phyloP scores from a whole-genome alignment of 208 protist genomes.

The Naegleria lovaniensis region DNA sequence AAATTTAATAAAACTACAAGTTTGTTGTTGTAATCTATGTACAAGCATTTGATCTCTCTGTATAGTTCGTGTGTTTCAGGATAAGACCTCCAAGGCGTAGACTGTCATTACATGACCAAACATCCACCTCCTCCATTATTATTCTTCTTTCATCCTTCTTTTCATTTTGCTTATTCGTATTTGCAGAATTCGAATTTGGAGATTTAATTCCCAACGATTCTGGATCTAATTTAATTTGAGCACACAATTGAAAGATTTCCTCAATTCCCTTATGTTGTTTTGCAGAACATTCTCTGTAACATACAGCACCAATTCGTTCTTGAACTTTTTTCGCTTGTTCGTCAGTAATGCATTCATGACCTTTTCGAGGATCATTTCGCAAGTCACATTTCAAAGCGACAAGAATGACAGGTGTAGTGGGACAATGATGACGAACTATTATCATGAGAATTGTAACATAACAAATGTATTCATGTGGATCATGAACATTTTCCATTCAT shows the following conservation, averaged over 20 bases:
- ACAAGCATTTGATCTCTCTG: background rate
- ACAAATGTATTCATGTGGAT: no score
- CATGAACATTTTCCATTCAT: background rate
- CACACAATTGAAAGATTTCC: constrained; percentile 4
- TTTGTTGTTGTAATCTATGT: background rate
- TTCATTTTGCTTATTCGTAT: background rate
- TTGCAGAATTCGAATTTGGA: background rate
- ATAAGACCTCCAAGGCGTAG: no score
- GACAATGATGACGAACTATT: constrained; percentile 56
- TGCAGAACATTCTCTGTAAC: constrained; percentile 82
- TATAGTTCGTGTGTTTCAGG: no score
- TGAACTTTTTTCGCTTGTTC: constrained; percentile 52
- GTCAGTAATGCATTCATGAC: constrained; percentile 44
- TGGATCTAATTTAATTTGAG: background rate
- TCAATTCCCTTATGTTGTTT: constrained; percentile 42
- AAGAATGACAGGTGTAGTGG: constrained; percentile 65
- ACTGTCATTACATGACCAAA: background rate
- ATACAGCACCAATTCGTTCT: constrained; percentile 62
- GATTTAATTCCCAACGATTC: background rate
- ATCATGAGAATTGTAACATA: background rate
- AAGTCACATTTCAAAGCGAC: constrained; percentile 81
- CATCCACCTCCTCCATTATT: background rate
- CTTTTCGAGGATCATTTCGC: constrained; percentile 54
- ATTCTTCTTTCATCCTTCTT: background rate
- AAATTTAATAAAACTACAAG: background rate